A percentile compares a stretch with the other conserved stretches of the same genome.
phyloP scores from a whole-genome alignment of 805 yeast genomes.

The Pichia membranifaciens region DNA sequence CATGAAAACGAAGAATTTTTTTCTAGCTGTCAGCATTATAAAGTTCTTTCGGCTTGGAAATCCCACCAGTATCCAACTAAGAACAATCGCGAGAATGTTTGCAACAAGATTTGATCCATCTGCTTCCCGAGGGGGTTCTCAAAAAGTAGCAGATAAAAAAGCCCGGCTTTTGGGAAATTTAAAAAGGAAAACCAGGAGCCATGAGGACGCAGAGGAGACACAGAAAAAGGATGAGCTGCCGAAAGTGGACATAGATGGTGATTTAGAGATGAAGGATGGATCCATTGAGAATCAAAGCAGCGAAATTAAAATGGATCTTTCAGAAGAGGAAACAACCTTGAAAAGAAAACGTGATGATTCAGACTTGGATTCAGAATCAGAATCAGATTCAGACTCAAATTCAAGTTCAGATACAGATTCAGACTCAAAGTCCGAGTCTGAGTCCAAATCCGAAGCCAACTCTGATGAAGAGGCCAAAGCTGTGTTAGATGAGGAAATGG shows the following conservation, averaged over 20 bases:
- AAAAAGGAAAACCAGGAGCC: constrained; percentile 29
- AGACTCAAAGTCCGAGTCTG: constrained; percentile 7
- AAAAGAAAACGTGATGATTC: constrained; percentile 11
- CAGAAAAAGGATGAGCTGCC: not conserved
- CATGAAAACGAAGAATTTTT: not conserved
- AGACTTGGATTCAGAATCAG: constrained; percentile 4
- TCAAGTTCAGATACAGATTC: constrained; percentile 9
- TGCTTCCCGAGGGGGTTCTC: constrained; percentile 25
- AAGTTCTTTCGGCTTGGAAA: not conserved
- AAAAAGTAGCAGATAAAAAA: constrained; percentile 31
- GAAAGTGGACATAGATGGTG: constrained; percentile 17
- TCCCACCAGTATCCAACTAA: not conserved
- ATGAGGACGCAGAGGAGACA: constrained; percentile 12
- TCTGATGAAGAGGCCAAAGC: not conserved
- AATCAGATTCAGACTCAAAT: constrained; percentile 2
- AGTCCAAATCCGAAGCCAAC: constrained; percentile 1
- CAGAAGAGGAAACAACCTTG: not conserved
- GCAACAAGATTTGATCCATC: constrained; percentile 59
- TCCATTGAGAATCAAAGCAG: too few species aligned
- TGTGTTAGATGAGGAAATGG: constrained; percentile 15
- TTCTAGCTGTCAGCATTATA: not conserved
- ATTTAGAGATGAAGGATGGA: constrained; percentile 26
- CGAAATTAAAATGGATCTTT: too few species aligned
- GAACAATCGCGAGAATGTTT: constrained; percentile 40
- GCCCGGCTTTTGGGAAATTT: constrained; percentile 32